A percentile compares a stretch with the other conserved stretches of the same genome.
phyloP scores from a whole-genome alignment of 257 asterid genomes.

The Primulina huaijiensis region DNA sequence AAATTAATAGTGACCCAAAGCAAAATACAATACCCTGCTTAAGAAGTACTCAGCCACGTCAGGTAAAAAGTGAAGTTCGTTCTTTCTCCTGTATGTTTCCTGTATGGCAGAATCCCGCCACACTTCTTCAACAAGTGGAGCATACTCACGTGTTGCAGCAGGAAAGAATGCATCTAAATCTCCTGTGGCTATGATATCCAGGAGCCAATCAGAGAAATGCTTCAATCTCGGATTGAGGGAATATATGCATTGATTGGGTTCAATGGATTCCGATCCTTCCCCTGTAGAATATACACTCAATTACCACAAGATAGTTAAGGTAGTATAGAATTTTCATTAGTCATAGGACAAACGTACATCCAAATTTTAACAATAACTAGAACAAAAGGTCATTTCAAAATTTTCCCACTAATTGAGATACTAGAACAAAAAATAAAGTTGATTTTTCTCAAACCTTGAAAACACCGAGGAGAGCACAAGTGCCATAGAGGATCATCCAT shows the following conservation, averaged over 20 bases:
- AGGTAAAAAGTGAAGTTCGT: slow-evolving; percentile 87
- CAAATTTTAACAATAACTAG: background rate
- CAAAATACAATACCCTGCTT: slow-evolving; percentile 59
- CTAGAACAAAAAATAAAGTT: background rate
- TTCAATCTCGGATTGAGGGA: slow-evolving; percentile 77
- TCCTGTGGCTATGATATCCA: slow-evolving; percentile 93
- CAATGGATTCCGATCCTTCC: slow-evolving; percentile 40
- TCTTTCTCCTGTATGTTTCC: slow-evolving; percentile 70
- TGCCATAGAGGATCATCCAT: background rate
- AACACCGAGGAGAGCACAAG: background rate
- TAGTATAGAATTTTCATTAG: background rate
- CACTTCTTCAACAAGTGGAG: slow-evolving; percentile 93
- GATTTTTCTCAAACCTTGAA: background rate
- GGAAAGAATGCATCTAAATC: slow-evolving; percentile 96
- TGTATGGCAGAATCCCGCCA: slow-evolving; percentile 93
- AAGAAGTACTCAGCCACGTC: slow-evolving; percentile 88
- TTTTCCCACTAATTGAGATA: background rate
- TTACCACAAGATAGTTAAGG: background rate
- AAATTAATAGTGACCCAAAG: background rate
- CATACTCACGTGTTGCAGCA: slow-evolving; percentile 98
- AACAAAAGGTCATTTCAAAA: background rate
- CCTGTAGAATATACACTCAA: slow-evolving; percentile 37
- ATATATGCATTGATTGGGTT: slow-evolving; percentile 54
- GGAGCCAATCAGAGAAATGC: slow-evolving; percentile 94
- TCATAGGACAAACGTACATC: background rate